These are phyloP conservation scores for Sonneratia alba DNA, from an alignment of 345 rosid genomes.

Conservation along the genomic window DNA sequence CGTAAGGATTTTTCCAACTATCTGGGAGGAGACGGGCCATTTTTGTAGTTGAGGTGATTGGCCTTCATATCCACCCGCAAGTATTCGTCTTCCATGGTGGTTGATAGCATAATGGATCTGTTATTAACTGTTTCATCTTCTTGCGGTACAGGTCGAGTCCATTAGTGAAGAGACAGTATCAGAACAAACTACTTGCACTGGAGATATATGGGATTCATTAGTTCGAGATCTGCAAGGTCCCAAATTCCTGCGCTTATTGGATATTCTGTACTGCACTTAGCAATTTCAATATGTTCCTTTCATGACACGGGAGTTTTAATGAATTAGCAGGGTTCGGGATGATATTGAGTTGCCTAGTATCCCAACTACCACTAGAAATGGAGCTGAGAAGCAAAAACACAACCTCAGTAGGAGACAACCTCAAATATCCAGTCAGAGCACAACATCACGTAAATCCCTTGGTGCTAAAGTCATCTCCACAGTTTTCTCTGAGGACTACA, in stretches of 20 bases:
- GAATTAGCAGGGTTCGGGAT: constrained; percentile 4
- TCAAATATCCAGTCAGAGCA: constrained; percentile 15
- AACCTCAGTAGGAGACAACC: neutral
- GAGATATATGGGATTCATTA: constrained; percentile 24
- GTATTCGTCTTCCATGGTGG: too few relatives aligned
- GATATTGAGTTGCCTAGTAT: constrained; percentile 5
- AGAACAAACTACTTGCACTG: too few relatives aligned
- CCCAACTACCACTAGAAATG: constrained; percentile 4
- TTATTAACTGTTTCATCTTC: too few relatives aligned
- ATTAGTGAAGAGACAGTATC: too few relatives aligned
- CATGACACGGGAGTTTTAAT: neutral
- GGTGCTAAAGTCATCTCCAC: constrained; percentile 11
- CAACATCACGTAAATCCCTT: constrained; percentile 5
- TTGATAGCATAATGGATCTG: too few relatives aligned
- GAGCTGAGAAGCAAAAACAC: neutral
- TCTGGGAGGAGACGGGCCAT: too few relatives aligned
- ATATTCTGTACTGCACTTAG: neutral
- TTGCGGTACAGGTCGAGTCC: too few relatives aligned
- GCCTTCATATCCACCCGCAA: too few relatives aligned
- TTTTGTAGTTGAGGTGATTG: too few relatives aligned
- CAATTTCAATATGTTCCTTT: neutral
- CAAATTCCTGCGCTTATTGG: neutral
- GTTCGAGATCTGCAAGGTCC: constrained; percentile 69
- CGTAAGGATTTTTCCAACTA: too few relatives aligned
- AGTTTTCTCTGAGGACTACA: constrained; percentile 20